Base-by-base conservation (phyloP, 345 rosid genomes). In the Boechera stricta region DNA sequence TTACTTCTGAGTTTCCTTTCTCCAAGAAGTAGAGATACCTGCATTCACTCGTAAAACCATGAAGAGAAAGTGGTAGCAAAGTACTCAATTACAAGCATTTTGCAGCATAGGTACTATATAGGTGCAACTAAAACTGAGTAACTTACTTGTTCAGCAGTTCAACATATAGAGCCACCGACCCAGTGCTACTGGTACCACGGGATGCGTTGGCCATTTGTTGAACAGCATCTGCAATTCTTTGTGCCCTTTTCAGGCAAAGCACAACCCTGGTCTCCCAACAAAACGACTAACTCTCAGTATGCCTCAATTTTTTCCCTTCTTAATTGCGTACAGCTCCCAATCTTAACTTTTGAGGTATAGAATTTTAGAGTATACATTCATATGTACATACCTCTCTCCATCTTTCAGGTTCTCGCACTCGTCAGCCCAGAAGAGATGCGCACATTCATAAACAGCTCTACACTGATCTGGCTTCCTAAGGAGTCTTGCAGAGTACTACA, bases 401-500 rank as follows among this genome's bases (percentile, higher is more conserved):
- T 90, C 98, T 85, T 92, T 90, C 76, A 87, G 61, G 72, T 79
- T 90, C 80, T 92, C 97, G 70, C 87, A 88, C 62, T 92, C 92
- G 36, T 92, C 95, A 69, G 82, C 85, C 98, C 98, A 94, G 82
- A 92, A 94, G 67, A 94, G 91, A 84, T 90, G 99, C 2, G 98
- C 86, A 80, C 99, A 94, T 29, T 88, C 97, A 68, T 89, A 94
- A 74, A 92, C 88, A 72, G 99, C 99, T 88, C 94, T 89, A 79
- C 99, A 92, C 67, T 94, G 99, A 83, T 94, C 99, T 82, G 99
- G 96, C 89, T 92, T 94, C 92, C 85, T 94, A 65, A 94, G 85
- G 63, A 94, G 98, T 84, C 82, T 92, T 49, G 97, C 97, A 67
- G 98, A 92, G 80, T 94, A 94, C 99, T 94, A 89, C 79, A 78